Percentiles rank a stretch among this genome's conserved stretches.
Conservation (phyloP, 2,329 filamentous ascomycete species). For the Fusarium mexicanum region DNA sequence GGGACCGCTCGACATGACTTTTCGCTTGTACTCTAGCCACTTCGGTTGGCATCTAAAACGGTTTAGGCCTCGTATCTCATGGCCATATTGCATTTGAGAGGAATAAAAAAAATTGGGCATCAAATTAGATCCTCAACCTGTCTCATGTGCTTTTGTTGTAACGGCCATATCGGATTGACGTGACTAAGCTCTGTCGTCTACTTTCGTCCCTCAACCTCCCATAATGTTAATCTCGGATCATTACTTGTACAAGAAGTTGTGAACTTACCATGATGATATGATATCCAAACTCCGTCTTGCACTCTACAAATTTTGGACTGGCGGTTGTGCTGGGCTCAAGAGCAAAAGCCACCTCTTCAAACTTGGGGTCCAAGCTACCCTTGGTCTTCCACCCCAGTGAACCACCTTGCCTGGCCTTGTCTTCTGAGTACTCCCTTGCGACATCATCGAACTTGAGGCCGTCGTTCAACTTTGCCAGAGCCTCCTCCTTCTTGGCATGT, state of each 20-base stretch:
- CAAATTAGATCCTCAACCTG: slow-evolving; percentile 35
- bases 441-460: slow-evolving; percentile 80
- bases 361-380: slow-evolving; percentile 72
- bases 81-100: slow-evolving; percentile 50
- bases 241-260: neutral
- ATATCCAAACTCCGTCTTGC: slow-evolving; percentile 80
- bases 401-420: slow-evolving; percentile 78
- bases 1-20: slow-evolving; percentile 49
- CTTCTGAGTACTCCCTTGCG: slow-evolving; percentile 76
- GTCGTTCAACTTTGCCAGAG: slow-evolving; percentile 71
- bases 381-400: slow-evolving; percentile 78
- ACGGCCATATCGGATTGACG: neutral
- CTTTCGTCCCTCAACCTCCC: slow-evolving; percentile 55
- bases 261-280: slow-evolving; percentile 79
- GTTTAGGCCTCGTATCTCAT: slow-evolving; percentile 47
- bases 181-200: slow-evolving; percentile 30
- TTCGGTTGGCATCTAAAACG: slow-evolving; percentile 58
- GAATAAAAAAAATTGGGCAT: slow-evolving; percentile 53
- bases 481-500: slow-evolving; percentile 80
- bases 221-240: neutral
- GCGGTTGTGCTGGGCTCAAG: slow-evolving; percentile 72
- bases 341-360: slow-evolving; percentile 77
- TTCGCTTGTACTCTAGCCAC: slow-evolving; percentile 59
- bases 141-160: neutral
- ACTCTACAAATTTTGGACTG: slow-evolving; percentile 73